Evolutionary conservation across 306 rosid genomes (phyloP), one percentile per base, ranked within the genome.

Genomic region (Carpinus viminea): DNA sequence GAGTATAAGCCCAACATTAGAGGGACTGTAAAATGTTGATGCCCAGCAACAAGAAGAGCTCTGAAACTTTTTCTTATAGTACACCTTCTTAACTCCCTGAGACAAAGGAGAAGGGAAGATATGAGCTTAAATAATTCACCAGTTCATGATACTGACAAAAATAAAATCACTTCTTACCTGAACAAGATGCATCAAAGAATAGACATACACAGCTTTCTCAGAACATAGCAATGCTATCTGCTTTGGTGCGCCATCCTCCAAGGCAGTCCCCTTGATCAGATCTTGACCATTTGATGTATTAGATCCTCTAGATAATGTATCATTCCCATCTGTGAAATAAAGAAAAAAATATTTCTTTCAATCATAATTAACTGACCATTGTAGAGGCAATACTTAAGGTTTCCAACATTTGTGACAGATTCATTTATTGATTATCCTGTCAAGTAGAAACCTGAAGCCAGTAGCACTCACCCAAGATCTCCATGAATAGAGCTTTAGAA

Each of bases 41-140:
- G 97, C 96, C 96, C 94, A 94, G 76, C 91, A 94, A 88, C 98
- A 94, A 18, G 87, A 86, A 41, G 92, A 83, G 74, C 91, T 82
- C 34, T 84, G 90, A 56, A 85, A 94, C 85, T 91, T 94, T 81
- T 91, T 94, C 88, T 94, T 94, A 86, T 82, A 48, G 50, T 88
- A 87, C 78, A 94, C 98, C 87, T 88, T 94, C 89, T 92, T 94
- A 47, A 92, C 73, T 77, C 98, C 97, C 97, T 94, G 80, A 73
- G 61, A 84, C 81, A 57, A 70, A 45, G 59, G 77, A 41, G 56
- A 75, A 34, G 31, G 45, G 31, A 53, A 74, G 48, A 76, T 74
- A 81, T 85, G 41, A 77, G 76, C 61, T 59, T 55, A 73, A 53
- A n/a, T 26, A 7, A 2, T 38, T 50, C 20, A 36, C 76, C 45